Base-by-base conservation (phyloP, 2,329 filamentous ascomycete species). In the Aspergillus transmontanensis region DNA sequence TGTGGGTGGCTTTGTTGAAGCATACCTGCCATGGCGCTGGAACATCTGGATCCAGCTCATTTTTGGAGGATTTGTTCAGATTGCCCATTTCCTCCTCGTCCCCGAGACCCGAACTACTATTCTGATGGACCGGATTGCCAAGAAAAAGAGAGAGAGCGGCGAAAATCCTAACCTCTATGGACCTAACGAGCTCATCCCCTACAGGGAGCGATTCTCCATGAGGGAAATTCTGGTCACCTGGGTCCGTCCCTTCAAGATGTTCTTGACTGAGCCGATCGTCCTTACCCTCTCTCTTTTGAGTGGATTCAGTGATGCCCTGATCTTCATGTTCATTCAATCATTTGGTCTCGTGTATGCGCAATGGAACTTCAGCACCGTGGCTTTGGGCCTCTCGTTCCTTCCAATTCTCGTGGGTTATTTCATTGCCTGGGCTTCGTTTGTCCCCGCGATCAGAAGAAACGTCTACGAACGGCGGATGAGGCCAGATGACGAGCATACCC, bases 11-110 rank as follows among this genome's bases (percentile, higher is more conserved):
- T 93, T 93, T 71, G 86, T 89, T 21, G 86, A 93, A 74, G 76
- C 86, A 36, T 87, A 87, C 68, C 81, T 91, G 0, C 73, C 79
- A 30, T 95, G 91, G 91, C 84, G 85, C 67, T 93, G 90, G 90
- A 87, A 84, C 60, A 93, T 94, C 74, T 95, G 92, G 92, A 90
- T 94, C 64, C 91, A 94, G 76, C 85, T 94, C 66, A 93, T 94
- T 68, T 88, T 94, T 59, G 91, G 92, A 21, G 89, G 79, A 10
- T 83, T 86, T 39, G 86, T 92, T 3, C 91, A 94, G 72, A 21
- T 86, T 5, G 71, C 91, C 5, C 90, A 93, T 73, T 80, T 90
- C 57, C 72, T 90, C 62, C 82, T 87, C 9, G 92, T 95, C 1
- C 91, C 91, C 1, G 92, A 95, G 76, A 95, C 92, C 0, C 85